Evolutionary conservation across 1,284 basidiomycete genomes (phyloP), one percentile per base, ranked within the genome.

Genomic region (Abortiporus biennis): DNA sequence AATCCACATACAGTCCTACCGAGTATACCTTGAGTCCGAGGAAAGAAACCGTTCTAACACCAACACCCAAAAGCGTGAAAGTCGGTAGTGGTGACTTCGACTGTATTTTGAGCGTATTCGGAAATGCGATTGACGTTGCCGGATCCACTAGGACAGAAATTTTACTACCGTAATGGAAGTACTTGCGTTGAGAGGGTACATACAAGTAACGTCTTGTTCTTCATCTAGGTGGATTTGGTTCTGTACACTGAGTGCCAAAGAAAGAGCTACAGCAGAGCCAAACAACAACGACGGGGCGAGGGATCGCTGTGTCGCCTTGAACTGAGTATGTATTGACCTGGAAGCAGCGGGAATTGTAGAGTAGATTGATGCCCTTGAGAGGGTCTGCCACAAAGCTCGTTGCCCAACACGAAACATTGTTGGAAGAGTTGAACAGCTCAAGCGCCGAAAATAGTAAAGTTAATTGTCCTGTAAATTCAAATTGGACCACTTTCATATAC

Each of bases 21-120:
- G 88, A 86, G 61, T 94, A 94, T 8, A 93, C 92, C 49, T 84
- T 76, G 45, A 94, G 74, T 4, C 77, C 70, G 34, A 94, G 65
- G 63, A 94, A 91, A 9, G 87, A 86, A 33, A 94, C 91, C 0
- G 82, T 89, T 33, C 92, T 71, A 23, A 92, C 87, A 33, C 91
- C 91, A 1, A 88, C 66, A 1, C 92, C 91, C 9, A 93, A 65
- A 4, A 94, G 72, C 13, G 76, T 72, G 53, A 88, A 74, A 1
- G 71, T 65, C 8, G 82, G 78, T 11, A 77, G 59, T 6, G 74
- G 70, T 9, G 72, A 61, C 54, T 78, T 82, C 17, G 83, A 78
- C 21, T 78, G 74, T 24, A 85, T 68, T 16, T 56, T 67, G 15
- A 88, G 66, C 3, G 68, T 72, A 36, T 68, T 80, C 2, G 86